Conservation (phyloP, 2,329 filamentous ascomycete genomes). For the Diplodia seriata region DNA sequence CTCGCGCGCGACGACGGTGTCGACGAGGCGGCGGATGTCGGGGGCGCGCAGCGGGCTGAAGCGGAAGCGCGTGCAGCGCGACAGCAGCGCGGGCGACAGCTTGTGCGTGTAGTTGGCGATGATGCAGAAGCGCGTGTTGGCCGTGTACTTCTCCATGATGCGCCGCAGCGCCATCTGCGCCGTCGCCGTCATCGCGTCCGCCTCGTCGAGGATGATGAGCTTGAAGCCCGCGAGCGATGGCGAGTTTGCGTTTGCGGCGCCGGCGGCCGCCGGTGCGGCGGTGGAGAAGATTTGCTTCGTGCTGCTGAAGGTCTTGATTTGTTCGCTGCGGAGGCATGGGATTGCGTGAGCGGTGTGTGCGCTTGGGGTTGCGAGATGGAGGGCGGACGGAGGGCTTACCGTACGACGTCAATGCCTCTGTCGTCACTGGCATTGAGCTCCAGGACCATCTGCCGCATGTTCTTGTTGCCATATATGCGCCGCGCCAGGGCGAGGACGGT, state of each 20-base stretch:
- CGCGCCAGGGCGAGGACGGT: conserved; percentile 92
- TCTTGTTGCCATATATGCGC: conserved; percentile 87
- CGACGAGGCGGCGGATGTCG: conserved; percentile 85
- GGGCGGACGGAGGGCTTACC: conserved; percentile 46
- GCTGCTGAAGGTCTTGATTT: conserved; percentile 98
- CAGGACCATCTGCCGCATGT: conserved; percentile 97
- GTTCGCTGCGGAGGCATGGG: conserved; percentile 61
- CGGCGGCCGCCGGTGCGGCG: too few relatives aligned
- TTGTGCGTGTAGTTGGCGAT: conserved; percentile 99
- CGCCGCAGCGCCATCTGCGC: conserved; percentile 96
- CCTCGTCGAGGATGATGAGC: conserved; percentile 96
- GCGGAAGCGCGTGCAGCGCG: conserved; percentile 90
- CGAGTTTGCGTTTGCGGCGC: too few relatives aligned
- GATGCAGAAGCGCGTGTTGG: conserved; percentile 96
- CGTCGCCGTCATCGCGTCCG: conserved; percentile 99
- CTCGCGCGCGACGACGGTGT: conserved; percentile 89
- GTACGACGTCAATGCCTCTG: conserved; percentile 94
- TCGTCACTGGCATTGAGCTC: conserved; percentile 98
- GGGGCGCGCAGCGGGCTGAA: conserved; percentile 91
- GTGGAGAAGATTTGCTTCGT: conserved; percentile 97
- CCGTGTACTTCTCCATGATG: conserved; percentile 99
- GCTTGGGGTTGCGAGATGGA: not conserved
- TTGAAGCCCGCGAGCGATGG: conserved; percentile 90
- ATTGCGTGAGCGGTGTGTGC: not conserved
- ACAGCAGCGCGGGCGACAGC: conserved; percentile 88